A percentile compares a stretch with the other conserved stretches of the same genome.
phyloP scores from a whole-genome alignment of 306 rosid species.

The Cyclanthera cordifolia region DNA sequence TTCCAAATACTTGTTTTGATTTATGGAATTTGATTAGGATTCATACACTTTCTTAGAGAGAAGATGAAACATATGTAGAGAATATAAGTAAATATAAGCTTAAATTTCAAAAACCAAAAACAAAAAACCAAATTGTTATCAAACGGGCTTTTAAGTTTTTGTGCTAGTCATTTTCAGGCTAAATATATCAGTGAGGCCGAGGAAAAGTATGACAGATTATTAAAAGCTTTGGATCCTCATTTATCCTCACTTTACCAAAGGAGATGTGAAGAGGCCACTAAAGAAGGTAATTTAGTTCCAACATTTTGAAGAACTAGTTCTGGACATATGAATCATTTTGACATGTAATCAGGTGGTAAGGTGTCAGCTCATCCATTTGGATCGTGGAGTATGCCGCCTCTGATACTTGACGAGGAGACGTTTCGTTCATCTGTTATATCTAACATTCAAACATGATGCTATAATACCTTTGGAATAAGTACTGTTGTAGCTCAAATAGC shows the following conservation, averaged over 20 bases:
- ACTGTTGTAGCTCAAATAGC: neutral
- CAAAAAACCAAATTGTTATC: too few relatives aligned
- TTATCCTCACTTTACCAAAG: conserved; percentile 49
- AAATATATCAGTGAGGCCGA: conserved; percentile 71
- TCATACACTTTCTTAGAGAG: too few relatives aligned
- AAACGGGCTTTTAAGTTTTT: too few relatives aligned
- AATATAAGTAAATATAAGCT: too few relatives aligned
- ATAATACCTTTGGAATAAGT: neutral
- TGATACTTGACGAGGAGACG: conserved; percentile 59
- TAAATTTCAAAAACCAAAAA: too few relatives aligned
- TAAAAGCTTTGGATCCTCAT: conserved; percentile 53
- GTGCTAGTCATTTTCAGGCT: conserved; percentile 37
- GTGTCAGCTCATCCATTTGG: conserved; percentile 55
- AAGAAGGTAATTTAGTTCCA: conserved; percentile 49
- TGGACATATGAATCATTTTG: neutral
- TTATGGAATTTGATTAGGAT: too few relatives aligned
- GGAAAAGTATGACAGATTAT: conserved; percentile 44
- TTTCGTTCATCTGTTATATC: conserved; percentile 34
- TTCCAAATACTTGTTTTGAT: too few relatives aligned
- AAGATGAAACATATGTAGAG: too few relatives aligned
- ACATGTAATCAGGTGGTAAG: conserved; percentile 51
- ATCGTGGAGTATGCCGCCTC: conserved; percentile 66
- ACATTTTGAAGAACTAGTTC: neutral
- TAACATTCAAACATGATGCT: conserved; percentile 7
- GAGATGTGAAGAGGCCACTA: conserved; percentile 86